phyloP scores from a whole-genome alignment of 805 yeast species.

The Hanseniaspora clermontiae region DNA sequence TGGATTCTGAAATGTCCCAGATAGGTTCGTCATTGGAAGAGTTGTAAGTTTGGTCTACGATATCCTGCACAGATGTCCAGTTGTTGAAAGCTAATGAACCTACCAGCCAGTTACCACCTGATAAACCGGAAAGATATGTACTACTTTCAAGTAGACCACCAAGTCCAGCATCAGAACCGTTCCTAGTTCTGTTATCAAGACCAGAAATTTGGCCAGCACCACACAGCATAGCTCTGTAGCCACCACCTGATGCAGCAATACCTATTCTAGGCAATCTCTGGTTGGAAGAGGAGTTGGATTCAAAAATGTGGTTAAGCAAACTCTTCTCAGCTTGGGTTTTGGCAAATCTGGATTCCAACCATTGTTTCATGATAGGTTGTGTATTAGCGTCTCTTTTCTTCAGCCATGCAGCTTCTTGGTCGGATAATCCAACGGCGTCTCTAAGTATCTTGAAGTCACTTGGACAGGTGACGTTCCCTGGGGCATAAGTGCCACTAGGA shows the following conservation, averaged over 20 bases:
- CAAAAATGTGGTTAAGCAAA: conserved; percentile 1
- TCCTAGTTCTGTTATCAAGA: conserved; percentile 55
- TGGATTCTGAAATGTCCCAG: conserved; percentile 58
- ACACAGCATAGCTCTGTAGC: conserved; percentile 70
- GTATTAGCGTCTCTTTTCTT: conserved; percentile 36
- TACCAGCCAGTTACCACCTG: conserved; percentile 78
- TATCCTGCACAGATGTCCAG: conserved; percentile 57
- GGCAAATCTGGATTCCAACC: conserved; percentile 32
- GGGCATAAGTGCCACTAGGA: conserved; percentile 49
- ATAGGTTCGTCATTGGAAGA: conserved; percentile 30
- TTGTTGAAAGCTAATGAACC: conserved; percentile 57
- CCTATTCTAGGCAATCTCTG: conserved; percentile 37
- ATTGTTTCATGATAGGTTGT: conserved; percentile 34
- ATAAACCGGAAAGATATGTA: conserved; percentile 61
- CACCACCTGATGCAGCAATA: conserved; percentile 66
- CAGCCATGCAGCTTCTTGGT: conserved; percentile 43
- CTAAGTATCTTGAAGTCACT: conserved; percentile 32
- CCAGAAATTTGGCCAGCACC: conserved; percentile 84
- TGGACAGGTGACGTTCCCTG: conserved; percentile 48
- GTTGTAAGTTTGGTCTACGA: conserved; percentile 30
- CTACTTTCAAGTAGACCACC: conserved; percentile 66
- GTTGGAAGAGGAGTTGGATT: conserved; percentile 14
- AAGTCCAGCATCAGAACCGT: conserved; percentile 42
- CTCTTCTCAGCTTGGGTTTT: conserved; percentile 19
- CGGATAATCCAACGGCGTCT: conserved; percentile 36